Evolutionary conservation across 1,284 basidiomycete genomes (phyloP).

Genomic region (Wallemia mellicola): DNA sequence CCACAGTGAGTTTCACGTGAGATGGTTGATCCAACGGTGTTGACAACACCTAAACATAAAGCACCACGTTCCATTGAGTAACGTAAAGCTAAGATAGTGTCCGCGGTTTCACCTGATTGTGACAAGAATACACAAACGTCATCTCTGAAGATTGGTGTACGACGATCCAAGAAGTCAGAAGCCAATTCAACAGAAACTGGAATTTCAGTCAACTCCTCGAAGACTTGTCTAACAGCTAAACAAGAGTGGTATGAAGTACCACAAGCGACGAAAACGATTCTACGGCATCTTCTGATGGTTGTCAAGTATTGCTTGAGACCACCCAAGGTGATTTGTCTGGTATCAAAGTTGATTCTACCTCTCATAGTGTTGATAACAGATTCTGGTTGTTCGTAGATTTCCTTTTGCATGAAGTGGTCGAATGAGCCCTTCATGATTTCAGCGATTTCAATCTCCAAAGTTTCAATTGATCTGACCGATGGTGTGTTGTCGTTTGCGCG

Average conservation of each 20-base stretch:
- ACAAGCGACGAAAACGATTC: conserved; percentile 90
- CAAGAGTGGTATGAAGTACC: conserved; percentile 96
- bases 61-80: conserved; percentile 94
- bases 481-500: conserved; percentile 39
- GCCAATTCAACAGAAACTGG: conserved; percentile 92
- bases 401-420: conserved; percentile 99
- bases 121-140: conserved; percentile 91
- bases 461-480: conserved; percentile 84
- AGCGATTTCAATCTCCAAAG: conserved; percentile 90
- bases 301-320: conserved; percentile 82
- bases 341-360: conserved; percentile 97
- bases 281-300: conserved; percentile 76
- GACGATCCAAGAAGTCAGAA: conserved; percentile 92
- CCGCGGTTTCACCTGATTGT: conserved; percentile 95
- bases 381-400: conserved; percentile 99
- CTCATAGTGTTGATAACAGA: conserved; percentile 99
- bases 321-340: conserved; percentile 66
- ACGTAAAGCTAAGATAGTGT: conserved; percentile 81
- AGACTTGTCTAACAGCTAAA: conserved; percentile 64
- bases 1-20: conserved; percentile 97
- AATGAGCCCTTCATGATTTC: conserved; percentile 99
- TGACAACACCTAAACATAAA: conserved; percentile 66
- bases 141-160: conserved; percentile 97
- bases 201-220: conserved; percentile 96
- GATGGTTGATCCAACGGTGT: conserved; percentile 92